Base-by-base conservation (phyloP, 441 rosid species). In the Populus tomentosa region DNA sequence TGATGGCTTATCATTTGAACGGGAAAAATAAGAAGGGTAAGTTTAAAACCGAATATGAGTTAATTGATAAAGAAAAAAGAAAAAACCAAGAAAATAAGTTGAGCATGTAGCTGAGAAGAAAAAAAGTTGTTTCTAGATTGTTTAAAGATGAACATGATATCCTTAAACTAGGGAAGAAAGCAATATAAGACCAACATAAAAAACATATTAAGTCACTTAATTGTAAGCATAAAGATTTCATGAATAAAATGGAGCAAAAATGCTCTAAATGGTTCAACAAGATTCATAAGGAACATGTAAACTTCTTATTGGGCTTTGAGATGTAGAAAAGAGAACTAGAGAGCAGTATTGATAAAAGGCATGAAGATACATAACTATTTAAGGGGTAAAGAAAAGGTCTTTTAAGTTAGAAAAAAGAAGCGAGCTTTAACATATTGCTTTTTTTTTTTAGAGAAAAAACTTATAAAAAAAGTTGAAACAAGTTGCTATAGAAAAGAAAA, bases 21-120 rank as follows among this genome's bases (percentile, higher is more conserved):
- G 13, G 0, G 81, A 83, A 91, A 78, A 80, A 71, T 42, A 98
- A 95, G 85, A 95, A 95, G 82, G 90, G 90, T 38, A 89, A 92
- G 80, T 94, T 95, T 80, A 98, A 95, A 86, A 75, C 85, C 70
- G 95, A 95, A 82, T 95, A 97, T 97, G 99, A 95, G 83, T 84
- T 86, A 75, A 93, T 95, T 81, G 99, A 95, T 83, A 97, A 91
- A 79, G 94, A 91, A 77, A 87, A 94, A 81, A 97, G 26, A n/a
- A 86, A 80, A 94, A 91, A 81, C 81, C 94, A 28, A 75, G 75
- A 73, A 88, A 83, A 77, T 91, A 93, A 83, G 89, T 88, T 5
- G 91, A 87, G 59, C 82, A 75, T 70, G 74, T 91, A 71, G 83
- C 80, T 78, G 80, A 85, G 70, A 93, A 95, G 87, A 91, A 89